phyloP scores from a whole-genome alignment of 441 rosid species.

The Biscutella auriculata region DNA sequence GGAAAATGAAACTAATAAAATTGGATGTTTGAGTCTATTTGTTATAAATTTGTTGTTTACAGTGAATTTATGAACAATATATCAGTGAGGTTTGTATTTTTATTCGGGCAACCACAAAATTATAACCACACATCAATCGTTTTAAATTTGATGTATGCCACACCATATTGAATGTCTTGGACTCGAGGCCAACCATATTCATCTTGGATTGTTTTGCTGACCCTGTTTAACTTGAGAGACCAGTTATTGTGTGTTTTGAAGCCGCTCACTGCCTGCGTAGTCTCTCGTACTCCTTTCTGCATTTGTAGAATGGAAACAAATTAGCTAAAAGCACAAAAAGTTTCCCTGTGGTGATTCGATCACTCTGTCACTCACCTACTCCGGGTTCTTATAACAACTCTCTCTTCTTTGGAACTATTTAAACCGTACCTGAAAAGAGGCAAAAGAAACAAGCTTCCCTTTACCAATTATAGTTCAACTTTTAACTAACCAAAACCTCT shows the following conservation, averaged over 20 bases:
- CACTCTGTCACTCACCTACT: slow-evolving; percentile 40
- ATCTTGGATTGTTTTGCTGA: slow-evolving; percentile 16
- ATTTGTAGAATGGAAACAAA: slow-evolving; percentile 12
- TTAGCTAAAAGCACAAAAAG: neutral
- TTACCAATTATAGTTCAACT: neutral
- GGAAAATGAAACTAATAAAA: too few species aligned
- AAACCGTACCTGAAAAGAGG: slow-evolving; percentile 22
- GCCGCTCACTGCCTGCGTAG: slow-evolving; percentile 53
- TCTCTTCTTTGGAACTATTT: slow-evolving; percentile 64
- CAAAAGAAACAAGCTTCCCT: neutral
- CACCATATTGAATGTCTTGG: too few species aligned
- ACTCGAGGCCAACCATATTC: slow-evolving; percentile 27
- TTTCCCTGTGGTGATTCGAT: neutral
- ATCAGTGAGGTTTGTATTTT: too few species aligned
- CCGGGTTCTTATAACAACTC: slow-evolving; percentile 45
- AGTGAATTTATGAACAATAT: too few species aligned
- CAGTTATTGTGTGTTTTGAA: slow-evolving; percentile 30
- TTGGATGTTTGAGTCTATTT: too few species aligned
- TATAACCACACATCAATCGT: too few species aligned
- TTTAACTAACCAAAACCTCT: neutral
- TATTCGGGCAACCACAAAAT: too few species aligned
- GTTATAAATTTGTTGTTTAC: too few species aligned
- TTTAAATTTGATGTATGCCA: too few species aligned
- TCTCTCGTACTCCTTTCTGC: slow-evolving; percentile 79
- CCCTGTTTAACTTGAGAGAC: slow-evolving; percentile 28